Evolutionary conservation across 148 eudicot genomes (phyloP).

Genomic region (Pouteria glomerata): DNA sequence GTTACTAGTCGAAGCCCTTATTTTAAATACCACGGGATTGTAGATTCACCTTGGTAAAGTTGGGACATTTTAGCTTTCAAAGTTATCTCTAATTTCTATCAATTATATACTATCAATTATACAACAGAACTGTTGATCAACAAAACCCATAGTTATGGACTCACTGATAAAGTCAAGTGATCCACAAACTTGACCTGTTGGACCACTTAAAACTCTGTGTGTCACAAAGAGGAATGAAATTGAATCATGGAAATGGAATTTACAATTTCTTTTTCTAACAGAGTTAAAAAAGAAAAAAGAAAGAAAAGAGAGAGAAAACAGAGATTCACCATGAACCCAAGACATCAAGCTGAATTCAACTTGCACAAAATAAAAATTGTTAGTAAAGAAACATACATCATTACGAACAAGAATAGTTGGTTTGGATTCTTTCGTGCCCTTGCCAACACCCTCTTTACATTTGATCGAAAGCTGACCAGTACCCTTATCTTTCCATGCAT

Average conservation of each 20-base stretch:
- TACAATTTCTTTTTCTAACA: no score
- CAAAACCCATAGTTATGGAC: not conserved
- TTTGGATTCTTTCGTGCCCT: conserved; percentile 41
- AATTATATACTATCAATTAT: no score
- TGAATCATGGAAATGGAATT: no score
- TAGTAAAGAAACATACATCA: conserved; percentile 53
- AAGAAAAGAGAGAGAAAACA: not conserved
- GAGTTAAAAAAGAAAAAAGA: no score
- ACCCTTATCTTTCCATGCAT: conserved; percentile 34
- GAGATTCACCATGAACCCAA: not conserved
- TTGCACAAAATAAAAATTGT: not conserved
- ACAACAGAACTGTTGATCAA: no score
- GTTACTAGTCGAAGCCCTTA: no score
- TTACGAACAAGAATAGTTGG: conserved; percentile 74
- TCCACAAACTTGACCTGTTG: no score
- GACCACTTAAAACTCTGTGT: no score
- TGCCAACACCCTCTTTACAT: conserved; percentile 10
- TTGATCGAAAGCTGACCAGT: conserved; percentile 14
- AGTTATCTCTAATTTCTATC: not conserved
- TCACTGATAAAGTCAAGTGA: not conserved
- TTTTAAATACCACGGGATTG: not conserved
- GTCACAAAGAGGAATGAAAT: no score
- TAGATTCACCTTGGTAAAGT: not conserved
- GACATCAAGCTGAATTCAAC: not conserved
- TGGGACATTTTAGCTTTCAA: not conserved